These are phyloP conservation scores for Sphaerobolus stellatus DNA, from an alignment of 1,284 basidiomycete genomes.

Conservation along the genomic window DNA sequence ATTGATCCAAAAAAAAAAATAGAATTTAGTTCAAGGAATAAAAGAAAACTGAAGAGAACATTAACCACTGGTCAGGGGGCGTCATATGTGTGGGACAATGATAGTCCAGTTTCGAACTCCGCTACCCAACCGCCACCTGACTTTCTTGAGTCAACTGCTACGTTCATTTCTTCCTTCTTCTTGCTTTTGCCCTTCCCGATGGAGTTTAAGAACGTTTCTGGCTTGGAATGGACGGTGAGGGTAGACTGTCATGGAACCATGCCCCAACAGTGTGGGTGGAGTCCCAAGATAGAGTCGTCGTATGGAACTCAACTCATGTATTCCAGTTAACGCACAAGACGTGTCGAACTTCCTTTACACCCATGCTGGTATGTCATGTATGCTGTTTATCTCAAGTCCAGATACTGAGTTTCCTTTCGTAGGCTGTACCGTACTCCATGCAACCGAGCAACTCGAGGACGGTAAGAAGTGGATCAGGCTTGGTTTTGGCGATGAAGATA, in stretches of 20 bases:
- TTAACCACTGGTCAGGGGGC: not conserved
- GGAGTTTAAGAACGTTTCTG: not conserved
- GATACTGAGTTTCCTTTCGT: not conserved
- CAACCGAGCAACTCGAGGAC: conserved; percentile 6
- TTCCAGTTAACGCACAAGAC: conserved; percentile 8
- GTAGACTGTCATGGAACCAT: conserved; percentile 9
- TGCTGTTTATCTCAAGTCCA: not conserved
- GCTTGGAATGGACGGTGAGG: conserved; percentile 6
- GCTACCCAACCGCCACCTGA: too few relatives aligned
- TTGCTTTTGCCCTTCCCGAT: not conserved
- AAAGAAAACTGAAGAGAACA: too few relatives aligned
- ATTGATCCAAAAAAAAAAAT: too few relatives aligned
- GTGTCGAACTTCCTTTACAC: conserved; percentile 2
- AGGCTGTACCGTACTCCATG: not conserved
- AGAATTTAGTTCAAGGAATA: too few relatives aligned
- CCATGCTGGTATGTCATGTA: conserved; percentile 1
- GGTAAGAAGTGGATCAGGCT: conserved; percentile 13
- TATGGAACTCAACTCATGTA: not conserved
- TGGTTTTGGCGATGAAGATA: conserved; percentile 5
- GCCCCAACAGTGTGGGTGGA: conserved; percentile 9
- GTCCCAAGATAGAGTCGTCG: too few relatives aligned
- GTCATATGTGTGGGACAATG: not conserved
- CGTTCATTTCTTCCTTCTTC: not conserved
- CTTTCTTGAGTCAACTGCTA: not conserved
- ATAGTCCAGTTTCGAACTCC: not conserved